A percentile compares a stretch with the other conserved stretches of the same genome.
These are phyloP conservation scores for Hypholoma sublateritium DNA, from an alignment of 768 basidiomycete genomes.

Conservation along the genomic window DNA sequence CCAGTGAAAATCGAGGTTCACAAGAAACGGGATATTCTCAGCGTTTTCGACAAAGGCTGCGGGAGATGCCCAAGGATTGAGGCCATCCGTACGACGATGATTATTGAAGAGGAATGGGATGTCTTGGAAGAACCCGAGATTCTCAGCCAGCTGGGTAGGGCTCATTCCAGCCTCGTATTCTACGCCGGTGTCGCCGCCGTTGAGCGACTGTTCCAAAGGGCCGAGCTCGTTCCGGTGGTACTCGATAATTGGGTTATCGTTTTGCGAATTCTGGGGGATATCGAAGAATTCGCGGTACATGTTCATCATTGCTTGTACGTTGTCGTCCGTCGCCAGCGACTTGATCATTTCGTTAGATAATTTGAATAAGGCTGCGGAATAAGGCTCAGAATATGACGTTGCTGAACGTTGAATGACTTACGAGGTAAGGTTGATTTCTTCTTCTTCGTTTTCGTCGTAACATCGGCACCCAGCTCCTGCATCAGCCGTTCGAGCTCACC, in stretches of 20 bases:
- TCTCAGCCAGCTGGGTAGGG: not conserved
- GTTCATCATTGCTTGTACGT: slow-evolving; percentile 13
- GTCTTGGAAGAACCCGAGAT: slow-evolving; percentile 18
- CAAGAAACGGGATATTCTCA: not conserved
- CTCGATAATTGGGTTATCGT: not conserved
- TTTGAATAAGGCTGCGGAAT: not conserved
- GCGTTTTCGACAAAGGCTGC: not conserved
- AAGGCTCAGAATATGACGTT: not conserved
- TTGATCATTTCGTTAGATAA: slow-evolving; percentile 2
- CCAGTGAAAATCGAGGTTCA: slow-evolving; percentile 18
- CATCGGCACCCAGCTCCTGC: slow-evolving; percentile 10
- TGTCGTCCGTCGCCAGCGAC: slow-evolving; percentile 16
- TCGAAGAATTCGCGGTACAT: slow-evolving; percentile 20
- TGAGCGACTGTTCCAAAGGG: not conserved
- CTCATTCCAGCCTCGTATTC: slow-evolving; percentile 17
- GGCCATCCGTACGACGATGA: slow-evolving; percentile 12
- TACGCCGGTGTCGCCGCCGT: slow-evolving; percentile 19
- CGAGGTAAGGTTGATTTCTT: not conserved
- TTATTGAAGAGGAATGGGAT: slow-evolving; percentile 22
- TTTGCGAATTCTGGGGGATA: not conserved
- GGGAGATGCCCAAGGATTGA: slow-evolving; percentile 18
- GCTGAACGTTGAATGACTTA: not conserved
- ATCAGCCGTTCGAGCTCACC: slow-evolving; percentile 17
- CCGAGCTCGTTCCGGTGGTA: not conserved
- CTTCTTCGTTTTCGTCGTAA: not conserved